Percentiles rank a stretch among this genome's conserved stretches.
These are phyloP conservation scores for Saturnispora gosingensis DNA, from an alignment of 805 yeast species.

Conservation along the genomic window DNA sequence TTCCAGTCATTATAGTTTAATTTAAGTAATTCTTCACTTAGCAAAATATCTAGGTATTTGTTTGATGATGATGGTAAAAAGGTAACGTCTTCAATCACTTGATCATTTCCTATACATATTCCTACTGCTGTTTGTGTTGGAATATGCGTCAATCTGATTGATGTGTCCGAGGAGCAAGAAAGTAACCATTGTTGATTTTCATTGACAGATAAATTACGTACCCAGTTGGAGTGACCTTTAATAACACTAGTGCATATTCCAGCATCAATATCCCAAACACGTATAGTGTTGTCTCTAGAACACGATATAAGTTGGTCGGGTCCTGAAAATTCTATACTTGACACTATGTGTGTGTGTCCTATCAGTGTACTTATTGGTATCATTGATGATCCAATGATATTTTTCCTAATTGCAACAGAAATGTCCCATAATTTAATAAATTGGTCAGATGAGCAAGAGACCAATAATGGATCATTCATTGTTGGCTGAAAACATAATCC, in stretches of 20 bases:
- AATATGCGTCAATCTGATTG: slow-evolving; percentile 55
- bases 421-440: slow-evolving; percentile 66
- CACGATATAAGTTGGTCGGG: slow-evolving; percentile 44
- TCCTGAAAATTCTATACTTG: slow-evolving; percentile 46
- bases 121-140: slow-evolving; percentile 61
- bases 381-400: not conserved
- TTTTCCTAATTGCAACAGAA: slow-evolving; percentile 5
- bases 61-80: slow-evolving; percentile 52
- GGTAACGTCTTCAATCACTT: slow-evolving; percentile 67
- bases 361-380: slow-evolving; percentile 47
- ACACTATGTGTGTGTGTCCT: slow-evolving; percentile 86
- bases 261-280: slow-evolving; percentile 54
- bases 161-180: slow-evolving; percentile 74
- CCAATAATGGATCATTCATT: slow-evolving; percentile 21
- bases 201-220: slow-evolving; percentile 40
- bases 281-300: slow-evolving; percentile 54
- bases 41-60: slow-evolving; percentile 37
- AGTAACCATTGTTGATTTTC: slow-evolving; percentile 47
- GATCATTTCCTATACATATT: slow-evolving; percentile 65
- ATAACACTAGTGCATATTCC: slow-evolving; percentile 64
- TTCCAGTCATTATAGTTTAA: slow-evolving; percentile 36
- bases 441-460: slow-evolving; percentile 45
- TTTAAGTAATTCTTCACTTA: slow-evolving; percentile 16
- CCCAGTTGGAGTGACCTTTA: slow-evolving; percentile 85
- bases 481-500: slow-evolving; percentile 46